Conservation (phyloP, 495 filamentous ascomycete species). For the Pseudoneurospora amorphoporcata region DNA sequence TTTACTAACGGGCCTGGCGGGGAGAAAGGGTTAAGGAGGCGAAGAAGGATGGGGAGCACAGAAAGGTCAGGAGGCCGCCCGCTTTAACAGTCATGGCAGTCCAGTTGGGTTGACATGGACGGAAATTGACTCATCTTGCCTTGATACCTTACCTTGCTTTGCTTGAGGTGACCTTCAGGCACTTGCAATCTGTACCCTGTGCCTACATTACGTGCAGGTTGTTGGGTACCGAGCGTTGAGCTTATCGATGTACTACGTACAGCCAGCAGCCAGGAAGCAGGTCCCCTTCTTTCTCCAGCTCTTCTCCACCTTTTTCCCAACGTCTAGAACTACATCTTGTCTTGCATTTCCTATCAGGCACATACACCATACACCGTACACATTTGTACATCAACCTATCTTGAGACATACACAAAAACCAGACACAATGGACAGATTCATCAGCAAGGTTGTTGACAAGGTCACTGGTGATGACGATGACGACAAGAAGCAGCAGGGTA, state of each 20-base stretch:
- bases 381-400: neutral
- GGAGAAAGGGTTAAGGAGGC: neutral
- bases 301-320: neutral
- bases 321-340: neutral
- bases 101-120: neutral
- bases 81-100: neutral
- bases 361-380: neutral
- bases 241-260: neutral
- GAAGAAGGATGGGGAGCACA: neutral
- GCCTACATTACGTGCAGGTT: neutral
- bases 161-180: neutral
- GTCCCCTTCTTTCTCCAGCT: neutral
- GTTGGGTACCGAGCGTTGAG: neutral
- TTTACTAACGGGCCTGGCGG: neutral
- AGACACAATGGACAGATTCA: conserved; percentile 7
- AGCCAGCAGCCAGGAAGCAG: neutral
- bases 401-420: neutral
- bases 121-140: neutral
- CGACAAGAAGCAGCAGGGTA: conserved; percentile 3
- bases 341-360: neutral
- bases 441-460: conserved; percentile 6
- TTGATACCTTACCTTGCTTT: neutral
- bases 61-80: neutral
- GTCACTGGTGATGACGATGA: conserved; percentile 1
- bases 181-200: neutral